A percentile compares a stretch with the other conserved stretches of the same genome.
phyloP scores from a whole-genome alignment of 2,329 filamentous ascomycete genomes.

The Aspergillus unguis region DNA sequence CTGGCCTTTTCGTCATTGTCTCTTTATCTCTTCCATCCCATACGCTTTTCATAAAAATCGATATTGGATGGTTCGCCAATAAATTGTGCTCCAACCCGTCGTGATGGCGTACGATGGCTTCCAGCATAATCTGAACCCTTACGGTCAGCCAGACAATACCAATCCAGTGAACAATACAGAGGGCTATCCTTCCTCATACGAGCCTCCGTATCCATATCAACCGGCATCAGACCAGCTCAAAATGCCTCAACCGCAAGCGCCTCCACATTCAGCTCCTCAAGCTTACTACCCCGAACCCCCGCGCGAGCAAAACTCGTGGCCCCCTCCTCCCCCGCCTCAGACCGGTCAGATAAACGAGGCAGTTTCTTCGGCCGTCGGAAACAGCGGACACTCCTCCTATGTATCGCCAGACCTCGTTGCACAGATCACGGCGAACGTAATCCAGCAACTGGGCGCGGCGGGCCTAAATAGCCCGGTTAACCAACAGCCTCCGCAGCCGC shows the following conservation, averaged over 20 bases:
- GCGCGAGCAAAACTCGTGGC: slow-evolving; percentile 17
- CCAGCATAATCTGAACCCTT: slow-evolving; percentile 29
- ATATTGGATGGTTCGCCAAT: background rate
- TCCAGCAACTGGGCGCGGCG: slow-evolving; percentile 55
- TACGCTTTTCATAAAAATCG: background rate
- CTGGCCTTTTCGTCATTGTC: slow-evolving; percentile 1
- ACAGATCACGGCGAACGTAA: slow-evolving; percentile 58
- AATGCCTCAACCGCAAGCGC: slow-evolving; percentile 38
- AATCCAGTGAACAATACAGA: slow-evolving; percentile 23
- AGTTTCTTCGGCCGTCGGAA: slow-evolving; percentile 55
- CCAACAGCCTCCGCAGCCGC: slow-evolving; percentile 20
- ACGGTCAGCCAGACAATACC: slow-evolving; percentile 26
- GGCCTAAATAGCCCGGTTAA: slow-evolving; percentile 35
- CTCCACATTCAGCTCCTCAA: slow-evolving; percentile 19
- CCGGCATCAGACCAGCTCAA: slow-evolving; percentile 29
- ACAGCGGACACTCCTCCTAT: slow-evolving; percentile 45
- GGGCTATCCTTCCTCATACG: slow-evolving; percentile 23
- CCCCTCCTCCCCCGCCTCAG: slow-evolving; percentile 19
- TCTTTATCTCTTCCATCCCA: background rate
- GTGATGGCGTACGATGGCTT: slow-evolving; percentile 46
- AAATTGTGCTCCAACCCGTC: slow-evolving; percentile 7
- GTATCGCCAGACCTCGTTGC: slow-evolving; percentile 60
- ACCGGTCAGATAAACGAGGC: slow-evolving; percentile 53
- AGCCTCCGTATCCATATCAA: slow-evolving; percentile 33
- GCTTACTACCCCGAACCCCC: slow-evolving; percentile 21